phyloP scores from a whole-genome alignment of 768 basidiomycete species.

The Kwoniella bestiolae region DNA sequence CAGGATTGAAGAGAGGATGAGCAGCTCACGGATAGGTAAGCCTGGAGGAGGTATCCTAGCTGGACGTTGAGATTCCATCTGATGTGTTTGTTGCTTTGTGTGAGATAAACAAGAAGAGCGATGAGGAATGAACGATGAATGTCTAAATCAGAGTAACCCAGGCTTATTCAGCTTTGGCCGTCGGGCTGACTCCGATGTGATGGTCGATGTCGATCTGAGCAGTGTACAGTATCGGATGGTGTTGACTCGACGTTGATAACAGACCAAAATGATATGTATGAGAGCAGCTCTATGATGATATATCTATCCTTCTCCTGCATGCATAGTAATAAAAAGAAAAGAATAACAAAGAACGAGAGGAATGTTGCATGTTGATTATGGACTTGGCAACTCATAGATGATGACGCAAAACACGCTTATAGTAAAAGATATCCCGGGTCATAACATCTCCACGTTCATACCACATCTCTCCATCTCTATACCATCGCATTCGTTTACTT shows the following conservation, averaged over 20 bases:
- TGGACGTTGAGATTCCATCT: conserved; percentile 24
- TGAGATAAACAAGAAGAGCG: neutral
- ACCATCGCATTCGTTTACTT: neutral
- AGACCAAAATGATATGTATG: neutral
- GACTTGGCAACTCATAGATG: neutral
- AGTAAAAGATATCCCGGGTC: neutral
- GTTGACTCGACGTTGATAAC: too few relatives aligned
- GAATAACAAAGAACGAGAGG: neutral
- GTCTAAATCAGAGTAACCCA: neutral
- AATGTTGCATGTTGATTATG: neutral
- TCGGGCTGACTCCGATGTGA: too few relatives aligned
- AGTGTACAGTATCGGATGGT: too few relatives aligned
- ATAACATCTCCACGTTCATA: too few relatives aligned
- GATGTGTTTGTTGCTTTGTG: neutral
- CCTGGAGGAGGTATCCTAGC: conserved; percentile 35
- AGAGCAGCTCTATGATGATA: neutral
- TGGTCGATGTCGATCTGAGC: too few relatives aligned
- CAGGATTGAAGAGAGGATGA: neutral
- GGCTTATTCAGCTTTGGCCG: conserved; percentile 12
- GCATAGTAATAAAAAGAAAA: neutral
- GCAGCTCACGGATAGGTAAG: conserved; percentile 44
- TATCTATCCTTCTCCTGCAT: neutral
- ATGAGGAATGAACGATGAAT: neutral
- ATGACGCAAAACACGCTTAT: conserved; percentile 11
- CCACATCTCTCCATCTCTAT: neutral